Evolutionary conservation across 148 eudicot genomes (phyloP).

Genomic region (Fallopia convolvulus): DNA sequence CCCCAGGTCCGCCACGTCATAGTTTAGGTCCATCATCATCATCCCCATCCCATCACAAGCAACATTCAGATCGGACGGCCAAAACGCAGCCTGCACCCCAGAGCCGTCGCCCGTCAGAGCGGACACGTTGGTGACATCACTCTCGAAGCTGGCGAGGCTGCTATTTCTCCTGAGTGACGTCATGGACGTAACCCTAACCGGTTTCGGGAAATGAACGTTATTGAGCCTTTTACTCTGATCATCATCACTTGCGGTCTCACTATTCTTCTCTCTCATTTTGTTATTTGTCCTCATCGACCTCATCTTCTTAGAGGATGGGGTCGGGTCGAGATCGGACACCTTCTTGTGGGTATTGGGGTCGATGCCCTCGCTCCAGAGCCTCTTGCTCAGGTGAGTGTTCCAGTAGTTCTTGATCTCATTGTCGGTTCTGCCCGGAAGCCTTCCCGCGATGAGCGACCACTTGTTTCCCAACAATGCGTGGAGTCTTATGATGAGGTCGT

Average conservation of each 20-base stretch:
- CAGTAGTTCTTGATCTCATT: slow-evolving; percentile 69
- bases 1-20: not conserved
- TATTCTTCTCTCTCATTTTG: not conserved
- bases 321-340: not conserved
- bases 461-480: slow-evolving; percentile 52
- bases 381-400: slow-evolving; percentile 46
- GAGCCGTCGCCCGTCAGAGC: not conserved
- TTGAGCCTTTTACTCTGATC: slow-evolving; percentile 8
- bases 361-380: not conserved
- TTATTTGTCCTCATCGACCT: not conserved
- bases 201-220: slow-evolving; percentile 33
- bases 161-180: slow-evolving; percentile 25
- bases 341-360: not conserved
- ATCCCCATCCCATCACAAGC: not conserved
- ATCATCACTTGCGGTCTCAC: not conserved
- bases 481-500: slow-evolving; percentile 52
- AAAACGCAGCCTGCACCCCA: not conserved
- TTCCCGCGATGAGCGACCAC: slow-evolving; percentile 65
- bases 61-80: not conserved
- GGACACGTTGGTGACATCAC: not conserved
- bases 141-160: slow-evolving; percentile 25
- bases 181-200: slow-evolving; percentile 25
- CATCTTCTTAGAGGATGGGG: not conserved
- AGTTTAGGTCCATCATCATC: not conserved
- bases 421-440: slow-evolving; percentile 65